These are phyloP conservation scores for Boletus barrowsii DNA, from an alignment of 768 basidiomycete species.

Conservation along the genomic window DNA sequence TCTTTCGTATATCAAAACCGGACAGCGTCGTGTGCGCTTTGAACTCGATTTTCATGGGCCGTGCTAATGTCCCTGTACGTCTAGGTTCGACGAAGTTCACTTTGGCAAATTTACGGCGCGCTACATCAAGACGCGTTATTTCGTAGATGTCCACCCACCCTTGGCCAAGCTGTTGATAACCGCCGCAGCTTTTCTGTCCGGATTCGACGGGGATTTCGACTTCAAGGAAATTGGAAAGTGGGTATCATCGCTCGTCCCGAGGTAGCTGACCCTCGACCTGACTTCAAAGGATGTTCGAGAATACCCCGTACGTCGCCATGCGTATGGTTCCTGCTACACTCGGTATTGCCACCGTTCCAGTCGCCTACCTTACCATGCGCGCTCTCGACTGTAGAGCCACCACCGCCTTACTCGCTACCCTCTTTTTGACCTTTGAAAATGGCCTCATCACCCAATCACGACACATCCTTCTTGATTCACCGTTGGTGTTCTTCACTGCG, in stretches of 20 bases:
- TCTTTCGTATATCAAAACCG: conserved; percentile 83
- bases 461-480: conserved; percentile 95
- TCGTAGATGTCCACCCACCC: conserved; percentile 96
- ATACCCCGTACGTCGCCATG: conserved; percentile 96
- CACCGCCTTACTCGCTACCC: conserved; percentile 84
- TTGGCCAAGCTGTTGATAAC: conserved; percentile 95
- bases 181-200: conserved; percentile 79
- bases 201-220: conserved; percentile 92
- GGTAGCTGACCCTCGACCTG: not conserved
- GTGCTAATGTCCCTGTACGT: conserved; percentile 1
- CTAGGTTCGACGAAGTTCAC: conserved; percentile 96
- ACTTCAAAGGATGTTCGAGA: conserved; percentile 64
- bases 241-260: conserved; percentile 26
- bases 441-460: conserved; percentile 94
- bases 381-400: conserved; percentile 89
- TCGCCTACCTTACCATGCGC: conserved; percentile 92
- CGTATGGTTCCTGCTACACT: conserved; percentile 89
- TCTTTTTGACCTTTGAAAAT: conserved; percentile 96
- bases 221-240: conserved; percentile 98
- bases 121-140: conserved; percentile 91
- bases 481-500: conserved; percentile 97
- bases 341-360: conserved; percentile 84
- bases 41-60: not conserved
- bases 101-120: conserved; percentile 96
- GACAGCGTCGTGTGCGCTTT: conserved; percentile 85